phyloP scores from a whole-genome alignment of 2,329 filamentous ascomycete genomes.

The Clarireedia monteithiana region DNA sequence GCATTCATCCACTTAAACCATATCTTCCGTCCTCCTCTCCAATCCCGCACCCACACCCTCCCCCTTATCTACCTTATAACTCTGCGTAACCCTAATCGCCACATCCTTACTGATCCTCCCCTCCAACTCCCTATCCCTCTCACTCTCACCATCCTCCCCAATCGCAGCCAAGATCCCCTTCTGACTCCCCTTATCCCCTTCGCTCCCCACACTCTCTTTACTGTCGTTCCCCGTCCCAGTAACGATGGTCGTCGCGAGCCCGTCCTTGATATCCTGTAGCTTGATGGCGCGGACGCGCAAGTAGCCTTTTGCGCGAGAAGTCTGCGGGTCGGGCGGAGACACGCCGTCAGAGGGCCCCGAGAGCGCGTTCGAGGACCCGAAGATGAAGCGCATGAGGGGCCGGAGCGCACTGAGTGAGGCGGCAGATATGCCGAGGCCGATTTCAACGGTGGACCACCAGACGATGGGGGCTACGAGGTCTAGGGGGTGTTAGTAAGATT shows the following conservation, averaged over 20 bases:
- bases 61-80: not conserved
- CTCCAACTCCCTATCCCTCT: too few species aligned
- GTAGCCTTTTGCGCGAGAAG: not conserved
- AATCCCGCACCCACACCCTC: too few species aligned
- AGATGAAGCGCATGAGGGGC: not conserved
- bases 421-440: not conserved
- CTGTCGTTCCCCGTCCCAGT: not conserved
- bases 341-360: not conserved
- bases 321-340: not conserved
- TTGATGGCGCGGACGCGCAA: not conserved
- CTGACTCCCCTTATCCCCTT: conserved; percentile 1
- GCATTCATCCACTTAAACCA: too few species aligned
- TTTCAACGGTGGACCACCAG: conserved; percentile 2
- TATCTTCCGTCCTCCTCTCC: too few species aligned
- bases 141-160: too few species aligned
- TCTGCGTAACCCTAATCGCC: not conserved
- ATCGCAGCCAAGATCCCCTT: not conserved
- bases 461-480: conserved; percentile 1
- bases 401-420: not conserved
- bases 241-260: not conserved
- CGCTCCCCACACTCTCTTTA: not conserved
- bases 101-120: not conserved
- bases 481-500: not conserved
- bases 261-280: not conserved
- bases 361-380: not conserved